Percentiles rank a stretch among this genome's conserved stretches.
Evolutionary conservation across 192 early-diverging fungal genomes (phyloP).

Genomic region (Rhizophlyctis rosea): DNA sequence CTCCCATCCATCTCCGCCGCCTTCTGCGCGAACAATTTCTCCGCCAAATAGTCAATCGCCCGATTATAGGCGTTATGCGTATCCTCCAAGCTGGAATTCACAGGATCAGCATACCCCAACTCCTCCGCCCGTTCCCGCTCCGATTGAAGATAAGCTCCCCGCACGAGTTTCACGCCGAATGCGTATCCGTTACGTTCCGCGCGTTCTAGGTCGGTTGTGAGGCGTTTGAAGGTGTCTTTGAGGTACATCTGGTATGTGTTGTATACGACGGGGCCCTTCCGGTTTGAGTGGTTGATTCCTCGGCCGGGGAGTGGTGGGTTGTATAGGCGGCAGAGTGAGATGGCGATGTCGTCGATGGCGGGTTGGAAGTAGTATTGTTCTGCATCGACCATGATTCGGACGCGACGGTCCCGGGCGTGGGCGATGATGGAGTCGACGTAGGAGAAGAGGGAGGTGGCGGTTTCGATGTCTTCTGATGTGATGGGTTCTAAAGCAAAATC

Average conservation of each 20-base stretch:
- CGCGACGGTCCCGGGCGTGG: constrained; percentile 58
- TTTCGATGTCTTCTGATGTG: constrained; percentile 60
- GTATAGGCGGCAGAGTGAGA: constrained; percentile 66
- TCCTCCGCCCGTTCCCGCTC: constrained; percentile 68
- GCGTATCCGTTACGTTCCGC: constrained; percentile 69
- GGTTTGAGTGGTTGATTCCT: constrained; percentile 1
- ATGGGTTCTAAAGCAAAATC: constrained; percentile 52
- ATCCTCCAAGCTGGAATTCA: constrained; percentile 70
- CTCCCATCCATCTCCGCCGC: constrained; percentile 11
- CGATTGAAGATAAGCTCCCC: constrained; percentile 78
- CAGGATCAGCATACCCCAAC: constrained; percentile 66
- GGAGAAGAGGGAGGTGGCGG: constrained; percentile 63
- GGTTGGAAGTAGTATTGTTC: constrained; percentile 93
- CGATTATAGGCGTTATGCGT: constrained; percentile 83
- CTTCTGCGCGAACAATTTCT: constrained; percentile 36
- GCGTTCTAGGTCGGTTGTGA: constrained; percentile 64
- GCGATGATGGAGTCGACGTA: constrained; percentile 67
- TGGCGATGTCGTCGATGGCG: constrained; percentile 81
- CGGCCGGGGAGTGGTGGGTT: constrained; percentile 46
- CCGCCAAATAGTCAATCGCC: constrained; percentile 70
- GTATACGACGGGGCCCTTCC: constrained; percentile 66
- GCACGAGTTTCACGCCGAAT: constrained; percentile 86
- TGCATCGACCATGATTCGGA: constrained; percentile 86
- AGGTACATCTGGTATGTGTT: constrained; percentile 98
- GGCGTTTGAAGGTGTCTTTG: constrained; percentile 56